These are phyloP conservation scores for Pycnococcus provasolii DNA, from an alignment of 139 green algal genomes.

Conservation along the genomic window DNA sequence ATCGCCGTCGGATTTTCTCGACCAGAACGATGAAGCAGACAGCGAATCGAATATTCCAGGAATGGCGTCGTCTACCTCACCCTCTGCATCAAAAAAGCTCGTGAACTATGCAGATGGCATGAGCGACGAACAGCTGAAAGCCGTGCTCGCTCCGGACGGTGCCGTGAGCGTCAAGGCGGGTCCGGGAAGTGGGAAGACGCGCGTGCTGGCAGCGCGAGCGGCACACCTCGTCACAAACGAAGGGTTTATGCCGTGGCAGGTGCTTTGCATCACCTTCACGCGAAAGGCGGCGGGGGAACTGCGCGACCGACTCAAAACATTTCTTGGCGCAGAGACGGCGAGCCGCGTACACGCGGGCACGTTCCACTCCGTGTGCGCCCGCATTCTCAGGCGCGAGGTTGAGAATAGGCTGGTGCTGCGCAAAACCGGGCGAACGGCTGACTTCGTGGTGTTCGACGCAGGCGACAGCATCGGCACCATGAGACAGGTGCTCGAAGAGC, in stretches of 20 bases:
- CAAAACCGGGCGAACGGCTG: neutral
- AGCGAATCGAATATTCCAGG: no score
- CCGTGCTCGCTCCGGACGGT: conserved; percentile 9
- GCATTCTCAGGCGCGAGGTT: conserved; percentile 24
- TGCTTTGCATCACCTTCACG: conserved; percentile 72
- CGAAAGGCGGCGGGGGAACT: conserved; percentile 56
- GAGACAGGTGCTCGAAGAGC: conserved; percentile 1
- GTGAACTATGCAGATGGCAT: conserved; percentile 3
- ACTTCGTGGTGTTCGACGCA: conserved; percentile 19
- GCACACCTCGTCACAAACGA: conserved; percentile 41
- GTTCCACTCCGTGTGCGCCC: conserved; percentile 49
- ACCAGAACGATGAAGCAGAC: no score
- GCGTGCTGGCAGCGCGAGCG: conserved; percentile 51
- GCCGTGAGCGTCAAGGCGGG: conserved; percentile 26
- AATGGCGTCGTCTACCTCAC: no score
- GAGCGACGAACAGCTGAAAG: conserved; percentile 25
- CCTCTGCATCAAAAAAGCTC: no score
- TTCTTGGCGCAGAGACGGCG: conserved; percentile 5
- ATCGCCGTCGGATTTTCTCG: no score
- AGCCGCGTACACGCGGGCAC: conserved; percentile 36
- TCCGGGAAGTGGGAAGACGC: conserved; percentile 69
- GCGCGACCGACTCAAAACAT: conserved; percentile 11
- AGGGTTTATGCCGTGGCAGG: conserved; percentile 31
- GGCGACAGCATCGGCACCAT: conserved; percentile 2
- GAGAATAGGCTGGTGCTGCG: neutral